Percentiles rank a stretch among this genome's conserved stretches.
Conservation (phyloP, 176 grass and related monocot genomes). For the Oryza rufipogon region DNA sequence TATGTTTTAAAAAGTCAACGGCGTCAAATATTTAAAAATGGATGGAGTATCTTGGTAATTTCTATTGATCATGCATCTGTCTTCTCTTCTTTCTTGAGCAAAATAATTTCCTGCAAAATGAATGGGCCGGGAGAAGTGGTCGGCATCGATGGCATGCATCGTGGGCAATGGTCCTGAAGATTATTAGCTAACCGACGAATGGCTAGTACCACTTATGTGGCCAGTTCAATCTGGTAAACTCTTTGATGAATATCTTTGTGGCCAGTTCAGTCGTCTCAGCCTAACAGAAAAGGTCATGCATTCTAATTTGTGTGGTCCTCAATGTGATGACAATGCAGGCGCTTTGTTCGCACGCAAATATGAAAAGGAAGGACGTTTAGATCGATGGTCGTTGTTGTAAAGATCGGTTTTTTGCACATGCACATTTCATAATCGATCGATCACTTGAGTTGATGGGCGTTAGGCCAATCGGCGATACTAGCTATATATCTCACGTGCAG, state of each 20-base stretch:
- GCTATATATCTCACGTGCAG: conserved; percentile 37
- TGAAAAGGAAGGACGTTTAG: conserved; percentile 13
- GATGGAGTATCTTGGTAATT: neutral
- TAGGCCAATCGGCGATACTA: neutral
- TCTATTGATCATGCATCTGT: neutral
- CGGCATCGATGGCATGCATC: neutral
- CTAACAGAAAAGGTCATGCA: neutral
- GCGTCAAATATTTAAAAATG: too few relatives aligned
- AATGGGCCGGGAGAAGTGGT: neutral
- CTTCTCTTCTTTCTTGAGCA: neutral
- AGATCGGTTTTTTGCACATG: conserved; percentile 20
- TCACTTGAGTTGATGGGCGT: neutral
- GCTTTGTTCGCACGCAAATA: conserved; percentile 60
- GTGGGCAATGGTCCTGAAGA: conserved; percentile 16
- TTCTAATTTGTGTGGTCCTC: conserved; percentile 44
- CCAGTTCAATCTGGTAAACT: conserved; percentile 26
- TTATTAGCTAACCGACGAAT: neutral
- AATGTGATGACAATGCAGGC: conserved; percentile 32
- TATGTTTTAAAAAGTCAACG: too few relatives aligned
- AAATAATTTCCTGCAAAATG: neutral
- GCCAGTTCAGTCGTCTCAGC: neutral
- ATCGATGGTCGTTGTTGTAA: conserved; percentile 34
- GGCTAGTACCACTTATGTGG: neutral
- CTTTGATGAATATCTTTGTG: conserved; percentile 34
- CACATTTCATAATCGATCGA: neutral